phyloP scores from a whole-genome alignment of 2,329 filamentous ascomycete genomes.

The Curvularia sp. region DNA sequence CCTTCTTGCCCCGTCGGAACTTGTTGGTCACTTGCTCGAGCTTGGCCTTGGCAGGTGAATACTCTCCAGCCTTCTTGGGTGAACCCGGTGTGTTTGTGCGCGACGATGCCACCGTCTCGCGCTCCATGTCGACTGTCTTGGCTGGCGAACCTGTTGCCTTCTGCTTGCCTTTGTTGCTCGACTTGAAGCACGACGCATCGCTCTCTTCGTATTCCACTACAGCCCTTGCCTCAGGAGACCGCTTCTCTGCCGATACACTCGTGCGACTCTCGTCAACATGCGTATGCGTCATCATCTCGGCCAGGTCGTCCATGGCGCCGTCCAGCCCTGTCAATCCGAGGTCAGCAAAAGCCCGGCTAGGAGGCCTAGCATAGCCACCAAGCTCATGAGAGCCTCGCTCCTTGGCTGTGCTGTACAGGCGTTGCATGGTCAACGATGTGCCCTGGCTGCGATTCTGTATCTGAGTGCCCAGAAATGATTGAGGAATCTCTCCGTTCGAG shows the following conservation, averaged over 20 bases:
- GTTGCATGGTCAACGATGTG: slow-evolving; percentile 35
- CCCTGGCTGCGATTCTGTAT: slow-evolving; percentile 30
- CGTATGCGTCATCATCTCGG: slow-evolving; percentile 37
- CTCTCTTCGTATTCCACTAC: slow-evolving; percentile 26
- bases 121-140: slow-evolving; percentile 26
- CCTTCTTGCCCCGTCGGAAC: slow-evolving; percentile 49
- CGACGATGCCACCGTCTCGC: slow-evolving; percentile 30
- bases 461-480: slow-evolving; percentile 38
- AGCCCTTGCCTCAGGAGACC: slow-evolving; percentile 8
- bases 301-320: slow-evolving; percentile 50
- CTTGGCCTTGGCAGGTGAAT: slow-evolving; percentile 55
- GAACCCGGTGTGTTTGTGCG: slow-evolving; percentile 36
- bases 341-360: slow-evolving; percentile 31
- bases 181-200: slow-evolving; percentile 44
- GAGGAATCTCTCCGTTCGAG: slow-evolving; percentile 19
- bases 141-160: slow-evolving; percentile 35
- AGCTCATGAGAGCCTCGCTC: slow-evolving; percentile 26
- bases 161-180: slow-evolving; percentile 42
- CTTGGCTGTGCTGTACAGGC: slow-evolving; percentile 34
- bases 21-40: slow-evolving; percentile 57
- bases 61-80: slow-evolving; percentile 47
- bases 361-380: slow-evolving; percentile 13
- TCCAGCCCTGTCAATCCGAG: slow-evolving; percentile 46
- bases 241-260: slow-evolving; percentile 16
- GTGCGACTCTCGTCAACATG: slow-evolving; percentile 20